Conservation (phyloP, 164 flowering plant genomes). For the Piper longum region DNA sequence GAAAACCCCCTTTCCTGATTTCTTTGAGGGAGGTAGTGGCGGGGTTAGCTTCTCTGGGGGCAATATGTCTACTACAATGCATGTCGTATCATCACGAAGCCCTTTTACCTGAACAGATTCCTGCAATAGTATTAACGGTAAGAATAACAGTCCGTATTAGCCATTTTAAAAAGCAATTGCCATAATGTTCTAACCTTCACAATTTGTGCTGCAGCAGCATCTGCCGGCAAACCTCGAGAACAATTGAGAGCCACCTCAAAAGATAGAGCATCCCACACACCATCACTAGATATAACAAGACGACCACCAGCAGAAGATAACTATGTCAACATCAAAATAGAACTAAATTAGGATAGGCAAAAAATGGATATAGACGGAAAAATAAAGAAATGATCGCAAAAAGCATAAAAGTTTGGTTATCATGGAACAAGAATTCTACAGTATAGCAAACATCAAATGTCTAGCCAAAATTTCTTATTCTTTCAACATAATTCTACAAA, state of each 20-base stretch:
- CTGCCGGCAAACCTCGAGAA: slow-evolving; percentile 74
- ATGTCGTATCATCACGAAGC: slow-evolving; percentile 94
- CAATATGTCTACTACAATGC: slow-evolving; percentile 74
- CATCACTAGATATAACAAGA: slow-evolving; percentile 86
- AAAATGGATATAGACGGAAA: too few species aligned
- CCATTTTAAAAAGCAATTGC: neutral
- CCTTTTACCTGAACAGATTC: slow-evolving; percentile 75
- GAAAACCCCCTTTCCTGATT: slow-evolving; percentile 66
- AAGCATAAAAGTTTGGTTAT: too few species aligned
- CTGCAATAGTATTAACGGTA: slow-evolving; percentile 25
- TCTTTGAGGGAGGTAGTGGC: slow-evolving; percentile 54
- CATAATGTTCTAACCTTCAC: slow-evolving; percentile 42
- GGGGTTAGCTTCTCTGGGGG: slow-evolving; percentile 56
- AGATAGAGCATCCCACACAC: slow-evolving; percentile 94
- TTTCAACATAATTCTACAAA: too few species aligned
- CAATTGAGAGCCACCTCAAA: slow-evolving; percentile 66
- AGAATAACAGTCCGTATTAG: slow-evolving; percentile 1
- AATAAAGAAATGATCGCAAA: too few species aligned
- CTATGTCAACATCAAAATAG: slow-evolving; percentile 28
- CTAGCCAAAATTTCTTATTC: too few species aligned
- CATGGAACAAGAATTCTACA: too few species aligned
- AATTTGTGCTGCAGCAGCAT: slow-evolving; percentile 79
- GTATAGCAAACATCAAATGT: too few species aligned
- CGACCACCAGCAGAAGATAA: slow-evolving; percentile 85
- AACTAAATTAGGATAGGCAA: too few species aligned